Conservation (phyloP, 2,329 filamentous ascomycete species). For the Nigrospora osmanthi region DNA sequence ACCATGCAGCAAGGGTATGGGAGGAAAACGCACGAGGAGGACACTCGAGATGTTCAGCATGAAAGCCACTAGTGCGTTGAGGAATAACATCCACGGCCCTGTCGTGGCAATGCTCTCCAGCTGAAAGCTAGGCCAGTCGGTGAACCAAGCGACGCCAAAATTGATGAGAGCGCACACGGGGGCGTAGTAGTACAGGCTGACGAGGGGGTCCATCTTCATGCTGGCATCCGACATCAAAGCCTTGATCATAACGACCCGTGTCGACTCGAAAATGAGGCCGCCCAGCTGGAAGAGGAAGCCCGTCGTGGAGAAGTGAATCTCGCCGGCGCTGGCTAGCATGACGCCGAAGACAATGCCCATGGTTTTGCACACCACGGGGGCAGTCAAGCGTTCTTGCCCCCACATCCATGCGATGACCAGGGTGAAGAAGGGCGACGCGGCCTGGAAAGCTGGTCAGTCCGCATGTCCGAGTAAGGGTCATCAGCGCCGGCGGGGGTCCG, state of each 20-base stretch:
- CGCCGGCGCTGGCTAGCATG: constrained; percentile 47
- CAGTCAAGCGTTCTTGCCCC: constrained; percentile 39
- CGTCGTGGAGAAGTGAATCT: constrained; percentile 60
- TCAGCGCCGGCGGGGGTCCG: constrained; percentile 12
- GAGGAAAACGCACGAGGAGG: constrained; percentile 58
- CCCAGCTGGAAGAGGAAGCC: constrained; percentile 64
- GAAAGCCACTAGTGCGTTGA: constrained; percentile 75
- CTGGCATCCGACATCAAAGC: constrained; percentile 69
- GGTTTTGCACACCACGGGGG: constrained; percentile 37
- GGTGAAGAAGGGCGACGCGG: constrained; percentile 59
- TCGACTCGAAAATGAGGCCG: constrained; percentile 73
- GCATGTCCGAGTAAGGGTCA: not conserved
- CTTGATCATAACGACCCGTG: constrained; percentile 79
- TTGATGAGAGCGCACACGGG: constrained; percentile 81
- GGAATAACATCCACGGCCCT: constrained; percentile 57
- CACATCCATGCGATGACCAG: constrained; percentile 57
- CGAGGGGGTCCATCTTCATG: constrained; percentile 80
- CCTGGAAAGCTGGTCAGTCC: constrained; percentile 23
- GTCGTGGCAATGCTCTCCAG: constrained; percentile 57
- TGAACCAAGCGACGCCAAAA: constrained; percentile 40
- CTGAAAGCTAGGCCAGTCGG: constrained; percentile 8
- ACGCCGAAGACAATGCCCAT: constrained; percentile 45
- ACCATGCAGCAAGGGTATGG: no score
- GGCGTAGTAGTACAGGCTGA: constrained; percentile 85
- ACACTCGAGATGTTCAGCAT: constrained; percentile 76